These are phyloP conservation scores for Rhododendron ferrugineum DNA, from an alignment of 148 eudicot species.

Conservation along the genomic window DNA sequence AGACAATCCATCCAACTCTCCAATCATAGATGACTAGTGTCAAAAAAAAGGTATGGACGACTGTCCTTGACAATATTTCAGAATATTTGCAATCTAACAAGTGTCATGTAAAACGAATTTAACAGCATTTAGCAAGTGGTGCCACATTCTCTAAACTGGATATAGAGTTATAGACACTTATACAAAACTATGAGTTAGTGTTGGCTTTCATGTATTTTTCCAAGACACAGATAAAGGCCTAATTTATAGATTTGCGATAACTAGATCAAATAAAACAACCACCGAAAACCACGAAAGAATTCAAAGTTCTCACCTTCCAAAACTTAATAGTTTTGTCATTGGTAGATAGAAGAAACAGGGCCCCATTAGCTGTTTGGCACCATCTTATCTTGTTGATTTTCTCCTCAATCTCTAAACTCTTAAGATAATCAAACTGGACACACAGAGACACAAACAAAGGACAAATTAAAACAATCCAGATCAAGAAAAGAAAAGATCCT, in stretches of 20 bases:
- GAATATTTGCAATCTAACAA: not conserved
- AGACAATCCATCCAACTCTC: conserved; percentile 4
- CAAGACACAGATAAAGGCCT: not conserved
- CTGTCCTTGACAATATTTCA: not conserved
- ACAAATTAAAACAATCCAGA: conserved; percentile 11
- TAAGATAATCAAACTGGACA: conserved; percentile 90
- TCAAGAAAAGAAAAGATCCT: not conserved
- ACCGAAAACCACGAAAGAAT: not conserved
- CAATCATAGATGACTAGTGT: not conserved
- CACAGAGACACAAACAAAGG: conserved; percentile 9
- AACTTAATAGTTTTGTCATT: conserved; percentile 94
- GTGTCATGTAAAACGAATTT: not conserved
- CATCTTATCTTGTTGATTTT: conserved; percentile 97
- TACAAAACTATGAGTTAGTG: not conserved
- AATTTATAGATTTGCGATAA: not conserved
- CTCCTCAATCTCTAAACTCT: conserved; percentile 99
- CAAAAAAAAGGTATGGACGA: not conserved
- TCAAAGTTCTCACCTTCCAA: conserved; percentile 72
- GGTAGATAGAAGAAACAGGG: conserved; percentile 90
- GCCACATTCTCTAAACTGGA: not conserved
- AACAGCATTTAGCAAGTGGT: not conserved
- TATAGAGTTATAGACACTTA: not conserved
- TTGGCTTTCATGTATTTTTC: not conserved
- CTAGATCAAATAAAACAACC: not conserved
- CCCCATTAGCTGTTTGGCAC: conserved; percentile 93